Base-by-base conservation (phyloP, 345 rosid genomes). In the Aurinia saxatilis region DNA sequence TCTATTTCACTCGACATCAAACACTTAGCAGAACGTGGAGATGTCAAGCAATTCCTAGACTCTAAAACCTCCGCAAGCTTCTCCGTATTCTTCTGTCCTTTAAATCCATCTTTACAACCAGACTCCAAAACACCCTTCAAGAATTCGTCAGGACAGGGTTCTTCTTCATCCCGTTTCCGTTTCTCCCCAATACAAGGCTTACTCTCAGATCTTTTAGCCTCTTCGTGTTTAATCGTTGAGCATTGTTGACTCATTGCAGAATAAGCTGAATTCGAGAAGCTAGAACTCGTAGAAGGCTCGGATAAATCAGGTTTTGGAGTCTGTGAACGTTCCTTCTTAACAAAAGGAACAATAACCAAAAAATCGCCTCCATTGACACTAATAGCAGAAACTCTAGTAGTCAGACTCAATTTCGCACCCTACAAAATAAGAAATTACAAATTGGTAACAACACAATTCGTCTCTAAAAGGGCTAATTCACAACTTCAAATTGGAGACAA, bases 21-120 rank as follows among this genome's bases (percentile, higher is more conserved):
- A 45, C 98, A 91, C 45, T 66, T 75, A 63, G 74, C 76, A 13
- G 80, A 76, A 57, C 62, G 54, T 0, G 79, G 80, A 80, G 80
- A 73, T 6, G 73, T 66, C 78, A 92, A 71, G 71, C 93, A 92
- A 59, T 72, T 85, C 75, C 76, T 50, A 0, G 85, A 75, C 69
- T 69, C 72, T 74, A 89, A 76, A 80, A 85, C 79, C 78, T 76
- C 79, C 56, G 86, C 79, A 68, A 87, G 78, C 75, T 82, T 85
- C 21, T 71, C 70, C 37, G 68, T 74, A 57, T 80, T 80, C 73
- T 80, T 80, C 73, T 71, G 74, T 27, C 79, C 88, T 62, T 69
- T 79, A 8, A 80, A 53, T 9, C 69, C 74, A 75, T 79, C 73
- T 66, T 60, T 61, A 44, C 55, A 55, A 8, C 79, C 61, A 68